Conservation (phyloP, 2,329 filamentous ascomycete species). For the Dactylellina parvicollis region DNA sequence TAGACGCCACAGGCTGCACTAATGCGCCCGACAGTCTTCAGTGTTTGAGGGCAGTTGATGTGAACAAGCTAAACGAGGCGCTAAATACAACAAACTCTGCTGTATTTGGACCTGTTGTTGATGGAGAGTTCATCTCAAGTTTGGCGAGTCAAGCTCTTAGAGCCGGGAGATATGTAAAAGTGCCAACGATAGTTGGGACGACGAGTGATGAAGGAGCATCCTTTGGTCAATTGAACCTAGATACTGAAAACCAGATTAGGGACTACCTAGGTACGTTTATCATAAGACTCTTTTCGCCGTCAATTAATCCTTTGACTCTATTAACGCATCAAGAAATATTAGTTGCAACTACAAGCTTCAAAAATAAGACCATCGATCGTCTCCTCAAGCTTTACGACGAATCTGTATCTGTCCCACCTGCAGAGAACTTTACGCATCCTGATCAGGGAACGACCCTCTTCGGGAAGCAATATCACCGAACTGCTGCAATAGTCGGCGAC, state of each 20-base stretch:
- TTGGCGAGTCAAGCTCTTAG: constrained; percentile 67
- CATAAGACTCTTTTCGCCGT: background rate
- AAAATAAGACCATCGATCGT: constrained; percentile 6
- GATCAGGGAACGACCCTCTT: constrained; percentile 59
- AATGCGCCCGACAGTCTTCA: constrained; percentile 68
- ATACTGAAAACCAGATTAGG: constrained; percentile 5
- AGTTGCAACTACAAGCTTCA: constrained; percentile 6
- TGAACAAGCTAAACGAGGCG: constrained; percentile 68
- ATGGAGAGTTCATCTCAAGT: constrained; percentile 68
- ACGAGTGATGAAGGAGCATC: constrained; percentile 73
- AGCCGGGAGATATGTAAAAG: constrained; percentile 70
- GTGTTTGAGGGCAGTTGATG: constrained; percentile 73
- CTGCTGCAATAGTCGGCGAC: constrained; percentile 68
- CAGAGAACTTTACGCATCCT: constrained; percentile 43
- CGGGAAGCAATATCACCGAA: constrained; percentile 65
- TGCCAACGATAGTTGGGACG: constrained; percentile 71
- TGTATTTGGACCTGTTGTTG: constrained; percentile 62
- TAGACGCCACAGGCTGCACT: constrained; percentile 69
- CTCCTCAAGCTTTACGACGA: constrained; percentile 7
- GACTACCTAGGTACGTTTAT: constrained; percentile 8
- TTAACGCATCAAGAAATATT: too few species aligned
- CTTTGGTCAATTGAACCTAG: constrained; percentile 60
- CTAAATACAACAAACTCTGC: constrained; percentile 64
- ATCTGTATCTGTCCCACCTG: constrained; percentile 12
- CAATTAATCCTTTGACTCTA: background rate